Conservation (phyloP, 202 grass and related monocot species). For the Sporobolus alterniflorus region DNA sequence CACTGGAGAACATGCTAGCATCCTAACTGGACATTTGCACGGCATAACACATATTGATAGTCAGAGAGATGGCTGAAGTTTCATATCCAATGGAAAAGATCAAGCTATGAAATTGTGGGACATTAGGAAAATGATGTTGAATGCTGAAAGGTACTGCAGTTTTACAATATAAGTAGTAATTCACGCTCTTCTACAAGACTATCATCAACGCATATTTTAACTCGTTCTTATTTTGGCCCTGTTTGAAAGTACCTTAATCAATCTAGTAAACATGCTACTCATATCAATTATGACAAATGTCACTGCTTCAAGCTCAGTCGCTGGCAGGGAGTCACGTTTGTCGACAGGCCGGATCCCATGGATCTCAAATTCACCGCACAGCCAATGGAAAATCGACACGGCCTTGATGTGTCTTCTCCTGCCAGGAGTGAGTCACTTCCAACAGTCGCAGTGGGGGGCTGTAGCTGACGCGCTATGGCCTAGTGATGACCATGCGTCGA, state of each 20-base stretch:
- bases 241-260: background rate
- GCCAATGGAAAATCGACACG: too few relatives aligned
- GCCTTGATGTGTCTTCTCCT: too few relatives aligned
- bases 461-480: too few relatives aligned
- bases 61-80: constrained; percentile 83
- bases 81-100: constrained; percentile 98
- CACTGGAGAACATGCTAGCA: constrained; percentile 70
- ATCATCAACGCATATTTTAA: background rate
- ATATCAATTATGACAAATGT: background rate
- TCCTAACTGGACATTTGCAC: constrained; percentile 81
- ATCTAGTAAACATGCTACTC: background rate
- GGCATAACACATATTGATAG: constrained; percentile 97
- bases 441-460: too few relatives aligned
- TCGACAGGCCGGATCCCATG: too few relatives aligned
- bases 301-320: too few relatives aligned
- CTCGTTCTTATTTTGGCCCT: background rate
- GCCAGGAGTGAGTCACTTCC: too few relatives aligned
- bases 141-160: constrained; percentile 50
- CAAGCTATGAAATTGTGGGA: constrained; percentile 96
- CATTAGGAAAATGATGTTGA: constrained; percentile 83
- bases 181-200: background rate
- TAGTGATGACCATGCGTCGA: too few relatives aligned
- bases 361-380: too few relatives aligned
- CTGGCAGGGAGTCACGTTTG: too few relatives aligned
- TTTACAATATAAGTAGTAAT: background rate